phyloP scores from a whole-genome alignment of 352 stramenopile genomes.

The Globisporangium cylindrosporum region DNA sequence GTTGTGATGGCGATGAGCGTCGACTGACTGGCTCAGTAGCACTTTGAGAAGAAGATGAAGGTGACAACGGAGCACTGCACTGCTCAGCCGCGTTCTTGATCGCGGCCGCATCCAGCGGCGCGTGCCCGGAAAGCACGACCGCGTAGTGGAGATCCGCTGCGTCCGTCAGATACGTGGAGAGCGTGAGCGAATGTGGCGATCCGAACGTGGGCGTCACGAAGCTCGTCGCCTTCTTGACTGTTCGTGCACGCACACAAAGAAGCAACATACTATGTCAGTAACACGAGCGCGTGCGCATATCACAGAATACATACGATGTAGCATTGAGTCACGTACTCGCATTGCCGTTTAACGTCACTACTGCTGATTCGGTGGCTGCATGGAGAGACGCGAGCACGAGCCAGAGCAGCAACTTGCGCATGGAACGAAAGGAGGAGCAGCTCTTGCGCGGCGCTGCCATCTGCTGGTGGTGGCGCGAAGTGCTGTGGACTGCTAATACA shows the following conservation, averaged over 20 bases:
- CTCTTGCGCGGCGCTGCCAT: background rate
- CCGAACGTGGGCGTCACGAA: constrained; percentile 53
- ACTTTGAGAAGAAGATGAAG: background rate
- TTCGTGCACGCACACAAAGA: background rate
- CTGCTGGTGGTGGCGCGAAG: background rate
- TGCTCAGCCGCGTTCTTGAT: constrained; percentile 49
- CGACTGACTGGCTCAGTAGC: background rate
- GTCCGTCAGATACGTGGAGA: constrained; percentile 74
- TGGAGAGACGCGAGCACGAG: background rate
- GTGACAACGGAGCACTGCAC: constrained; percentile 9
- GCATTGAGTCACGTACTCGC: background rate
- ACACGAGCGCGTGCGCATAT: background rate
- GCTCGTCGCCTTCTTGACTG: constrained; percentile 19
- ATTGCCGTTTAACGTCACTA: background rate
- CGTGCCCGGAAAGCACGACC: constrained; percentile 38
- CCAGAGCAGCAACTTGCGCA: constrained; percentile 2
- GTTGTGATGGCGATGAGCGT: background rate
- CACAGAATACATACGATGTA: background rate
- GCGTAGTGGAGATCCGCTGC: constrained; percentile 73
- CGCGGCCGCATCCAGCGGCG: constrained; percentile 33
- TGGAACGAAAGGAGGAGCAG: background rate
- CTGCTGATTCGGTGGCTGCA: background rate
- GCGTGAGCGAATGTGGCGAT: constrained; percentile 43
- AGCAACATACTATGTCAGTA: background rate
- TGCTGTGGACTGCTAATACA: background rate